Conservation (phyloP, 371 early-diverging fungal species). For the Mucor circinelloides region DNA sequence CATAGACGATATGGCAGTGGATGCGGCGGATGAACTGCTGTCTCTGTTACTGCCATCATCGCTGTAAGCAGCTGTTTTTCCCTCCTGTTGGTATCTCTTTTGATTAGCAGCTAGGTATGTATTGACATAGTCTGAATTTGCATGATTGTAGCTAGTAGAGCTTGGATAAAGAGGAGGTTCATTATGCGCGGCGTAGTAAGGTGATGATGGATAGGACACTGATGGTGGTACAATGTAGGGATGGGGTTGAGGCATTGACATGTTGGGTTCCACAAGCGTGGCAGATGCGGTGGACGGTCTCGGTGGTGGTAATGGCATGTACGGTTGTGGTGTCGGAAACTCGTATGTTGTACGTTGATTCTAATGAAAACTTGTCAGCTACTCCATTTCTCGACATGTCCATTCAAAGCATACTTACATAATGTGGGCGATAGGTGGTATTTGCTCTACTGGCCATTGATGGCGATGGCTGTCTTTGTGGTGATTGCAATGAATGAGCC, state of each 20-base stretch:
- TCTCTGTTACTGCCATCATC: neutral
- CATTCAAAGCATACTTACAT: neutral
- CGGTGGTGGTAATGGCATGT: neutral
- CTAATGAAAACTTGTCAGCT: neutral
- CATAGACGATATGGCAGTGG: too few relatives aligned
- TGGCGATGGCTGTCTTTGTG: neutral
- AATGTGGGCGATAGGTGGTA: slow-evolving; percentile 3
- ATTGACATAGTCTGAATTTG: slow-evolving; percentile 1
- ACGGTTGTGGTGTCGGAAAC: neutral
- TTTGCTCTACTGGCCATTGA: neutral
- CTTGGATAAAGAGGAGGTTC: neutral
- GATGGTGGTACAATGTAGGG: neutral
- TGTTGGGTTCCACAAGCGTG: slow-evolving; percentile 15
- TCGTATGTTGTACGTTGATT: neutral
- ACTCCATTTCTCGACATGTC: neutral
- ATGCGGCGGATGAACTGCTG: neutral
- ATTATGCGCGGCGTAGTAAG: neutral
- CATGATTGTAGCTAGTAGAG: neutral
- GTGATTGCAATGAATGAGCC: slow-evolving; percentile 14
- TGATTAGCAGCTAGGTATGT: neutral
- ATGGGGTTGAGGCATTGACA: neutral
- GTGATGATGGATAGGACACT: neutral
- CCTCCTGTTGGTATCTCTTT: slow-evolving; percentile 1
- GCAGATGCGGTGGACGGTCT: neutral
- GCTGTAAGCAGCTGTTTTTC: neutral